Evolutionary conservation across 306 rosid genomes (phyloP).

Genomic region (Pyrus pyrifolia): DNA sequence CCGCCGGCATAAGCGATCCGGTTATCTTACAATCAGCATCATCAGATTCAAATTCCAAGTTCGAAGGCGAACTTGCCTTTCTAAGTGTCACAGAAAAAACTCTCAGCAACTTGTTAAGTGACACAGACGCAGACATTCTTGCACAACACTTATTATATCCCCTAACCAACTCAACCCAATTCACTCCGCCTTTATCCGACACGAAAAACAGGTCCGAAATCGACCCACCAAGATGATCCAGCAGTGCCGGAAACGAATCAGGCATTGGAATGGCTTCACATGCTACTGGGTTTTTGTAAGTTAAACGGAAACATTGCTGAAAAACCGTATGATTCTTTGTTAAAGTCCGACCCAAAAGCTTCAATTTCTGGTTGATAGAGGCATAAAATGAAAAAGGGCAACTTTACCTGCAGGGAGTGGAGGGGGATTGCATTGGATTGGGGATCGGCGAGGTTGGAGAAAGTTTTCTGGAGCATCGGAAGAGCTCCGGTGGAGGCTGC

Average conservation of each 20-base stretch:
- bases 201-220: slow-evolving; percentile 52
- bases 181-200: slow-evolving; percentile 45
- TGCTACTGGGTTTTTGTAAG: slow-evolving; percentile 23
- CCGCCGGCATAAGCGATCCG: slow-evolving; percentile 47
- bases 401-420: slow-evolving; percentile 44
- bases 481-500: slow-evolving; percentile 81
- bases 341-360: background rate
- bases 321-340: background rate
- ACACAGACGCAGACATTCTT: slow-evolving; percentile 50
- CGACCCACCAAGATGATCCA: slow-evolving; percentile 58
- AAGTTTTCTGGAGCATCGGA: slow-evolving; percentile 58
- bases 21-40: slow-evolving; percentile 59
- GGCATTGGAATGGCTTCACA: slow-evolving; percentile 23
- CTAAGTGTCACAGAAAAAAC: slow-evolving; percentile 25
- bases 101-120: slow-evolving; percentile 43
- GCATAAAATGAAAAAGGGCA: background rate
- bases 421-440: slow-evolving; percentile 43
- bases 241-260: slow-evolving; percentile 35
- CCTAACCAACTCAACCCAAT: slow-evolving; percentile 66
- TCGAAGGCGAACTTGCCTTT: slow-evolving; percentile 27
- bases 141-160: slow-evolving; percentile 75
- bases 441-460: slow-evolving; percentile 56
- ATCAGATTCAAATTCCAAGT: slow-evolving; percentile 52
- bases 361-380: background rate
- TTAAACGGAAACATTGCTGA: slow-evolving; percentile 57